These are phyloP conservation scores for Fusarium citri DNA, from an alignment of 2,329 filamentous ascomycete genomes.

Conservation along the genomic window DNA sequence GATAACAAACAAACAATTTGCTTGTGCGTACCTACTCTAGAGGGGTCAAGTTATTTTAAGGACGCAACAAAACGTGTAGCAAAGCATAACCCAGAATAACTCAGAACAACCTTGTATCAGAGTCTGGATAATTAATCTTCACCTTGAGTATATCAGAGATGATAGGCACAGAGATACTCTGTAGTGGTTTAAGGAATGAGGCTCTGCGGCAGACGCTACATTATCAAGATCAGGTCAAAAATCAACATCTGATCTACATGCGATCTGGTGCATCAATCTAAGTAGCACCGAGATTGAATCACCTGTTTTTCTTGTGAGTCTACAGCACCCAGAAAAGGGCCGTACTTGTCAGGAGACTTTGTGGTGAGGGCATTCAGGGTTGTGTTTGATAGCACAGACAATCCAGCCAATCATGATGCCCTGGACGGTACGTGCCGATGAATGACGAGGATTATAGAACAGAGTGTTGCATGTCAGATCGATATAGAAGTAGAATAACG, in stretches of 20 bases:
- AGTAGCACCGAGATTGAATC: conserved; percentile 31
- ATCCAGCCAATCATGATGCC: conserved; percentile 13
- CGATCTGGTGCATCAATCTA: conserved; percentile 26
- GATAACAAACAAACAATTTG: not conserved
- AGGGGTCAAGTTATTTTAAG: not conserved
- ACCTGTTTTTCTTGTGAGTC: conserved; percentile 12
- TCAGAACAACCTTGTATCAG: not conserved
- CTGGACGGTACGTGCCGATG: conserved; percentile 17
- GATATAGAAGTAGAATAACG: conserved; percentile 10
- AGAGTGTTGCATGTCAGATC: conserved; percentile 22
- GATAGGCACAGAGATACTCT: not conserved
- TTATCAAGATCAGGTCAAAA: conserved; percentile 14
- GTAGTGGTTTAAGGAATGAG: conserved; percentile 8
- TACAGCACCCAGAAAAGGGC: conserved; percentile 23
- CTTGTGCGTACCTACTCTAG: not conserved
- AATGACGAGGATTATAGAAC: not conserved
- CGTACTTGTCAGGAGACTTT: conserved; percentile 30
- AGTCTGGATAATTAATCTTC: not conserved
- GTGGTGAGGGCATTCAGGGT: conserved; percentile 28
- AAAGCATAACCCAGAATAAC: not conserved
- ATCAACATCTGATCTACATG: conserved; percentile 31
- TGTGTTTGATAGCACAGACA: conserved; percentile 12
- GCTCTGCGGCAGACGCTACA: conserved; percentile 24
- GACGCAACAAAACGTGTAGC: not conserved
- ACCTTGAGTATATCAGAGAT: not conserved